Evolutionary conservation across 2,329 filamentous ascomycete genomes (phyloP).

Genomic region (Curvularia spicifera): DNA sequence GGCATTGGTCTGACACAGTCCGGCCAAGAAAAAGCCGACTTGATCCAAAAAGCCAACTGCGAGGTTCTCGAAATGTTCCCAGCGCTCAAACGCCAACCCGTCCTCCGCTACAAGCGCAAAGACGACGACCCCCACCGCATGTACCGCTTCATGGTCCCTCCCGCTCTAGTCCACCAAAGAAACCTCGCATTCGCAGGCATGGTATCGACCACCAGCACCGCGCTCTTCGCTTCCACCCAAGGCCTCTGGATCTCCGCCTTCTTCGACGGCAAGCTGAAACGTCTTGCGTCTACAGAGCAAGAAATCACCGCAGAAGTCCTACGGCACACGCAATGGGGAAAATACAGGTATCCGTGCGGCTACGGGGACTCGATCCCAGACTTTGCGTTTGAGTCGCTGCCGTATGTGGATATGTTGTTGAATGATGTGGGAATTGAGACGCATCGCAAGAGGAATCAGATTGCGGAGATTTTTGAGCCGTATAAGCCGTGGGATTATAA

Average conservation of each 20-base stretch:
- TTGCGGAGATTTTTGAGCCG: slow-evolving; percentile 2
- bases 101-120: not conserved
- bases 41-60: not conserved
- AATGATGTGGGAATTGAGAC: not conserved
- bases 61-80: not conserved
- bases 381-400: slow-evolving; percentile 1
- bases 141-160: slow-evolving; percentile 1
- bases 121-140: not conserved
- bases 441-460: not conserved
- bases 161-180: not conserved
- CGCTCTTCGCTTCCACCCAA: not conserved
- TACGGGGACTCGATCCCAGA: not conserved
- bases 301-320: not conserved
- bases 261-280: not conserved
- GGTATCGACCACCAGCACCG: not conserved
- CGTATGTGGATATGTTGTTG: not conserved
- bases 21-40: not conserved
- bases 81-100: not conserved
- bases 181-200: slow-evolving; percentile 1
- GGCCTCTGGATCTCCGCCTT: slow-evolving; percentile 1
- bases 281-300: not conserved
- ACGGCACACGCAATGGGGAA: not conserved
- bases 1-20: not conserved
- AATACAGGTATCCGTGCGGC: not conserved
- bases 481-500: not conserved